Evolutionary conservation across 345 rosid species (phyloP).

Genomic region (Barbarea vulgaris): DNA sequence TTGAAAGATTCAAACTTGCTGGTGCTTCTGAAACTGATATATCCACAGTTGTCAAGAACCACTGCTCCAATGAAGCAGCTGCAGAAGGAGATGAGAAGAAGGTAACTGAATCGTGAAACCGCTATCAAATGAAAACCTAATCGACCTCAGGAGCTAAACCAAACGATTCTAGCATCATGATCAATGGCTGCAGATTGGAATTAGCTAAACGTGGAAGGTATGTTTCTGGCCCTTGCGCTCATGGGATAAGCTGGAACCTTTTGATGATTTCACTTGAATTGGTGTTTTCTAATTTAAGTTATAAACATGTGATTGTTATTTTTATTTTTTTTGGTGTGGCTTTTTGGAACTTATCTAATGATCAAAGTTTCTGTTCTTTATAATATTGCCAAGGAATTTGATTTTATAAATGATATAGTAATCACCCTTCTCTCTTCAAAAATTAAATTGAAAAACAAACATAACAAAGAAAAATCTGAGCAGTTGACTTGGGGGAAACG

Average conservation of each 20-base stretch:
- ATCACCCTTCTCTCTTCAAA: neutral
- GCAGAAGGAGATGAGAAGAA: slow-evolving; percentile 51
- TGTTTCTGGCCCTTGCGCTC: neutral
- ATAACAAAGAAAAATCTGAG: neutral
- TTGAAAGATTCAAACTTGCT: slow-evolving; percentile 84
- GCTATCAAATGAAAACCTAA: neutral
- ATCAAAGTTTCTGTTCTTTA: neutral
- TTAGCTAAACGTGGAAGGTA: neutral
- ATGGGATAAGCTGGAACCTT: neutral
- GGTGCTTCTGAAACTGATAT: slow-evolving; percentile 92
- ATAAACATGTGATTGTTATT: slow-evolving; percentile 6
- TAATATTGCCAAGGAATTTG: neutral
- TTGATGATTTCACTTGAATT: slow-evolving; percentile 19
- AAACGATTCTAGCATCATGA: neutral
- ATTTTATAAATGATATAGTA: neutral
- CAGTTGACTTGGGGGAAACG: neutral
- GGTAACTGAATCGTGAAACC: slow-evolving; percentile 34
- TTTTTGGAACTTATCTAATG: slow-evolving; percentile 8
- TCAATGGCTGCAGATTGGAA: neutral
- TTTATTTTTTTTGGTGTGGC: neutral
- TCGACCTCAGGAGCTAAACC: neutral
- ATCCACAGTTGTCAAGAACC: slow-evolving; percentile 77
- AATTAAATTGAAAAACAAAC: neutral
- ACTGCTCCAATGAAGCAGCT: slow-evolving; percentile 71
- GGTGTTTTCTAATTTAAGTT: neutral